These are phyloP conservation scores for Glarea lozoyensis DNA, from an alignment of 495 filamentous ascomycete species.

Conservation along the genomic window DNA sequence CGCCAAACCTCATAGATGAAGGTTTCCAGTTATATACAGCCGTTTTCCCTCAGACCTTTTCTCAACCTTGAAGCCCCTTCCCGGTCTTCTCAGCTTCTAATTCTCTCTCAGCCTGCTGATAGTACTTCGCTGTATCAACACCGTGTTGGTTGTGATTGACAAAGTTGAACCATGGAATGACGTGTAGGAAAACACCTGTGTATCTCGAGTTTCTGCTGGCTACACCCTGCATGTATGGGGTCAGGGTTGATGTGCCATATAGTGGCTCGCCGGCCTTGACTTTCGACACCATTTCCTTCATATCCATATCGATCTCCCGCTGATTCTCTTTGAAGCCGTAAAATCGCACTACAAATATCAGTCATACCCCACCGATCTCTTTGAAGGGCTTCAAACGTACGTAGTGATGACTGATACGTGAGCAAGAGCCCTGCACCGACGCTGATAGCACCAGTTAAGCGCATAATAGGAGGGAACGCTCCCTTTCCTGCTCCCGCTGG, in stretches of 20 bases:
- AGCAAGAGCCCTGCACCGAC: conserved; percentile 66
- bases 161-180: conserved; percentile 94
- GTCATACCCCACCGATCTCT: not conserved
- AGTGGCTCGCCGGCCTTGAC: conserved; percentile 85
- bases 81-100: conserved; percentile 61
- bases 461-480: conserved; percentile 75
- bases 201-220: conserved; percentile 89
- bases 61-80: conserved; percentile 1
- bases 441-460: conserved; percentile 62
- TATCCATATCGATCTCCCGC: conserved; percentile 89
- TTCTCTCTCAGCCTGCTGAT: conserved; percentile 89
- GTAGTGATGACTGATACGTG: conserved; percentile 53
- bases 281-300: conserved; percentile 93
- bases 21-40: no score
- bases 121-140: conserved; percentile 97
- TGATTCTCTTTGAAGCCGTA: conserved; percentile 90
- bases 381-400: conserved; percentile 28
- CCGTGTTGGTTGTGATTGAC: conserved; percentile 97
- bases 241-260: conserved; percentile 73
- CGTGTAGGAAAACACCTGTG: conserved; percentile 67
- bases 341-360: conserved; percentile 57
- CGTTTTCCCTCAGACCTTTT: no score
- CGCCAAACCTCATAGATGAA: no score
- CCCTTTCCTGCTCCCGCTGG: conserved; percentile 74
- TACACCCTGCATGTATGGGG: conserved; percentile 86